These are phyloP conservation scores for Acmispon strigosus DNA, from an alignment of 306 rosid genomes.

Conservation along the genomic window DNA sequence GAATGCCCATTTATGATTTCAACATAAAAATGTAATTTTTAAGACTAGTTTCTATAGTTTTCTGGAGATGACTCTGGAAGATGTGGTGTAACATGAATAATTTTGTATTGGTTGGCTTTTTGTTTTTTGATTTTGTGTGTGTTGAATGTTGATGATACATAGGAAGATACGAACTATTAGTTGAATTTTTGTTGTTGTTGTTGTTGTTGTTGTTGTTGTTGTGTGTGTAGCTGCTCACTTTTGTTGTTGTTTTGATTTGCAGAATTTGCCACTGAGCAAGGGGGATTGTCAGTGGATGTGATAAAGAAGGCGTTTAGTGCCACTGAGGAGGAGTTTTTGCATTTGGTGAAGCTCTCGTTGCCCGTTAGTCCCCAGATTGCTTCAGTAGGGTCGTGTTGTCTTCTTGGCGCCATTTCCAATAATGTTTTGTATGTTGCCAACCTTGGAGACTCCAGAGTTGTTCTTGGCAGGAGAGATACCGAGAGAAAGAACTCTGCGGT, in stretches of 20 bases:
- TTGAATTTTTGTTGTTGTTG: no score
- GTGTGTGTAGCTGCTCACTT: neutral
- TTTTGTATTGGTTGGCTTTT: neutral
- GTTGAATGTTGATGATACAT: neutral
- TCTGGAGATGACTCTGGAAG: no score
- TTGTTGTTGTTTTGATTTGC: slow-evolving; percentile 18
- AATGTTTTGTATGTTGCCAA: slow-evolving; percentile 73
- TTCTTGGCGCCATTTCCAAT: slow-evolving; percentile 80
- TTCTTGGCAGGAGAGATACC: slow-evolving; percentile 57
- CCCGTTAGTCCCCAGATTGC: slow-evolving; percentile 66
- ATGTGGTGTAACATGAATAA: neutral
- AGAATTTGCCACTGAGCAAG: slow-evolving; percentile 83
- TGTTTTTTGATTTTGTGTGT: no score
- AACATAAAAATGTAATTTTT: no score
- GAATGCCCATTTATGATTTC: no score
- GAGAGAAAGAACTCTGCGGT: slow-evolving; percentile 26
- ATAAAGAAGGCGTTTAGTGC: slow-evolving; percentile 84
- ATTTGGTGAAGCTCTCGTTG: slow-evolving; percentile 59
- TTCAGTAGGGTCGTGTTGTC: slow-evolving; percentile 90
- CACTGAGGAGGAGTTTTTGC: slow-evolving; percentile 76
- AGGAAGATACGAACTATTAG: no score
- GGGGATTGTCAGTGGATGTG: slow-evolving; percentile 77
- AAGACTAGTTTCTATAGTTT: no score
- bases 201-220: neutral
- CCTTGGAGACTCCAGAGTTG: slow-evolving; percentile 93